Conservation (phyloP, 2,329 filamentous ascomycete species). For the Colletotrichum chrysophilum region DNA sequence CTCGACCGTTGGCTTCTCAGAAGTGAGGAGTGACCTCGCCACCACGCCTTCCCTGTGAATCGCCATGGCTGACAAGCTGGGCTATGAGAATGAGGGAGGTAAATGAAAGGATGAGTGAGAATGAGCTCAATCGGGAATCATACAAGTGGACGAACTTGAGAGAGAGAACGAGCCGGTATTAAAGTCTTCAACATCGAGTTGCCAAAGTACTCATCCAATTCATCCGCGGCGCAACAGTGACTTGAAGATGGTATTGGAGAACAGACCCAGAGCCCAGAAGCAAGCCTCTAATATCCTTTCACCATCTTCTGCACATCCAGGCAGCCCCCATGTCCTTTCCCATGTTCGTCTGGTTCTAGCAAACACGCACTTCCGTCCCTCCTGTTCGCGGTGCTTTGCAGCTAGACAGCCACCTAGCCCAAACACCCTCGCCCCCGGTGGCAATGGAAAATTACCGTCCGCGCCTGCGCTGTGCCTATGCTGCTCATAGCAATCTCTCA, state of each 20-base stretch:
- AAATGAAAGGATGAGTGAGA: background rate
- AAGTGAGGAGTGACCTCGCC: background rate
- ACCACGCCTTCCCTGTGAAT: slow-evolving; percentile 2
- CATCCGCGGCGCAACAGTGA: background rate
- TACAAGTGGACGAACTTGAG: background rate
- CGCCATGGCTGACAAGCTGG: background rate
- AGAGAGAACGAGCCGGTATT: background rate
- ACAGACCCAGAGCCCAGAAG: background rate
- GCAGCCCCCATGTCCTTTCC: background rate
- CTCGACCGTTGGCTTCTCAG: slow-evolving; percentile 7
- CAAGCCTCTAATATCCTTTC: background rate
- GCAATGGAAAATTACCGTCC: background rate
- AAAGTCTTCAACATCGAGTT: background rate
- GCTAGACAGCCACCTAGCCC: background rate
- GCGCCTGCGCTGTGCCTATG: background rate
- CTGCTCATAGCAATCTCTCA: background rate
- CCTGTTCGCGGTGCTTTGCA: background rate
- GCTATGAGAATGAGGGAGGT: background rate
- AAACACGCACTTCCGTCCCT: slow-evolving; percentile 1
- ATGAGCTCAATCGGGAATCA: background rate
- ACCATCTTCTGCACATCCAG: background rate
- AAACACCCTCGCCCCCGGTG: background rate
- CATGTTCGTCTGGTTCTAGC: slow-evolving; percentile 4
- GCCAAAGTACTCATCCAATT: background rate
- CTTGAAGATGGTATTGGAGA: background rate